Evolutionary conservation across 495 filamentous ascomycete species (phyloP).

Genomic region (Lasiosphaeriaceae sp.): DNA sequence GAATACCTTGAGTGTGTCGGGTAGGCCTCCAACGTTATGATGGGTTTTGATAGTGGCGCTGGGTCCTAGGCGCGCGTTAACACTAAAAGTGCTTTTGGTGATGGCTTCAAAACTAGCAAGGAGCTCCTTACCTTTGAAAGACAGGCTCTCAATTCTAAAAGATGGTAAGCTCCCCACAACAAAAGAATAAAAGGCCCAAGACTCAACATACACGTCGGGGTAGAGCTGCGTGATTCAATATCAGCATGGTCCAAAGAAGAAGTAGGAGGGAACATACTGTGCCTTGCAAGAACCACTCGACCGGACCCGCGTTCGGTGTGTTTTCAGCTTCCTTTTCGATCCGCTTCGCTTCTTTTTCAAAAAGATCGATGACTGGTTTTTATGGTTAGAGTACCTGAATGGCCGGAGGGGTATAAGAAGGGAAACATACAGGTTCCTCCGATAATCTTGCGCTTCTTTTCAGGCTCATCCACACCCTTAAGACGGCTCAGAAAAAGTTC

Average conservation of each 20-base stretch:
- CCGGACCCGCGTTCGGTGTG: constrained; percentile 39
- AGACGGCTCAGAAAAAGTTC: constrained; percentile 70
- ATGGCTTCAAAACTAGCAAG: not conserved
- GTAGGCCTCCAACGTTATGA: constrained; percentile 79
- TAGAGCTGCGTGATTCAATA: constrained; percentile 15
- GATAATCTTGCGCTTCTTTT: constrained; percentile 93
- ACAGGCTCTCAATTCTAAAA: constrained; percentile 8
- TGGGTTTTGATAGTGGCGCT: constrained; percentile 40
- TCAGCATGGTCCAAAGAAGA: no score
- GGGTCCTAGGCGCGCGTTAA: not conserved
- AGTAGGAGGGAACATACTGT: not conserved
- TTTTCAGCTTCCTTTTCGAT: constrained; percentile 65
- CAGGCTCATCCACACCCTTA: constrained; percentile 74
- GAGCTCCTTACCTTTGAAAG: constrained; percentile 13
- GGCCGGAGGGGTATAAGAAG: not conserved
- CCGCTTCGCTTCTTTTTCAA: constrained; percentile 73
- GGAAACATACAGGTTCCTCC: constrained; percentile 31
- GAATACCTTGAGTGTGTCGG: constrained; percentile 11
- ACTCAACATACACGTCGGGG: constrained; percentile 32
- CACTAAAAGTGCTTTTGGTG: no score
- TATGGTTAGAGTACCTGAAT: no score
- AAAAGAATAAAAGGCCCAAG: no score
- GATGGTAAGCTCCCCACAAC: no score
- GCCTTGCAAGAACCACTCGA: constrained; percentile 22
- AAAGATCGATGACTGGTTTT: constrained; percentile 70